These are phyloP conservation scores for Cronartium quercuum DNA, from an alignment of 1,284 basidiomycete genomes.

Conservation along the genomic window DNA sequence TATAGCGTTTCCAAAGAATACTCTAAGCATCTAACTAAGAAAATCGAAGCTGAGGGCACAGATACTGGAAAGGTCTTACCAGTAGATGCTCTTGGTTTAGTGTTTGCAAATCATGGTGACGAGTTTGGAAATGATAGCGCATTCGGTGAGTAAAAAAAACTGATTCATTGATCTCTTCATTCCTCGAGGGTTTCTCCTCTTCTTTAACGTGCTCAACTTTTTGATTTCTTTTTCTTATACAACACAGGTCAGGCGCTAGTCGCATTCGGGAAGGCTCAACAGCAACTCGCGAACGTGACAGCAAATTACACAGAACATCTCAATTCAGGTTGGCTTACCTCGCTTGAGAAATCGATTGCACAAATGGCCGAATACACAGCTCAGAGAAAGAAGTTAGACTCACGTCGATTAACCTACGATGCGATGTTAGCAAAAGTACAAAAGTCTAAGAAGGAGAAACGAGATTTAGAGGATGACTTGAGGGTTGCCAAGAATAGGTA, in stretches of 20 bases:
- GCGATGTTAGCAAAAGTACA: constrained; percentile 44
- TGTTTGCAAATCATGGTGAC: constrained; percentile 35
- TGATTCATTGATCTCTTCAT: not conserved
- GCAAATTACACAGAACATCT: constrained; percentile 32
- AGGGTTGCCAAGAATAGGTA: constrained; percentile 44
- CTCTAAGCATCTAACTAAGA: constrained; percentile 36
- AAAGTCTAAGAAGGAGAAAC: constrained; percentile 46
- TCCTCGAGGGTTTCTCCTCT: not conserved
- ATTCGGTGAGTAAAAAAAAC: constrained; percentile 35
- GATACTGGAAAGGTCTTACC: constrained; percentile 39
- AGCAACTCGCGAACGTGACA: constrained; percentile 29
- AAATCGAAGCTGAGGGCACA: constrained; percentile 30
- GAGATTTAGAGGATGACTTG: constrained; percentile 45
- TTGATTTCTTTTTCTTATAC: not conserved
- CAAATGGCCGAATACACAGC: constrained; percentile 38
- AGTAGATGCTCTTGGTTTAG: constrained; percentile 36
- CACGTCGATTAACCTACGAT: constrained; percentile 42
- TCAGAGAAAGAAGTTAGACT: constrained; percentile 43
- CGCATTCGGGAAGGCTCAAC: constrained; percentile 31
- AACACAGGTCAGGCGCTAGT: constrained; percentile 25
- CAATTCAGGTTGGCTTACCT: constrained; percentile 34
- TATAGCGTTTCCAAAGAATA: constrained; percentile 37
- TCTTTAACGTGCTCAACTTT: not conserved
- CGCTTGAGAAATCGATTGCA: constrained; percentile 33
- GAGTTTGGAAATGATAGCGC: constrained; percentile 37